A percentile compares a stretch with the other conserved stretches of the same genome.
phyloP scores from a whole-genome alignment of 1,284 basidiomycete genomes.

The Waitea zeae region DNA sequence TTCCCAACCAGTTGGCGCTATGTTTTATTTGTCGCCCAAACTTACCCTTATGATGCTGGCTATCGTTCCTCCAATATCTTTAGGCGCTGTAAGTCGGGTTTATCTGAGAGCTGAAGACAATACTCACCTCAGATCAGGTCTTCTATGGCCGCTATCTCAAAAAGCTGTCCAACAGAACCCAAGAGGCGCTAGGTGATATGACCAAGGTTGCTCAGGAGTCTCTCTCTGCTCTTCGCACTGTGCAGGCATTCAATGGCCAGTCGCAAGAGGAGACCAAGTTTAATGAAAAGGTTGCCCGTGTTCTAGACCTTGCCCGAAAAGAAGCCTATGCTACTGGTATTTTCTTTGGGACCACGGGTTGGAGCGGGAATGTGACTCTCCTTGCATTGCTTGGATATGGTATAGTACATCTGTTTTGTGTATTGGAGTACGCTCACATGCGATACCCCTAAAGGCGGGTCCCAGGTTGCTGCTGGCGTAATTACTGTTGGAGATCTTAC shows the following conservation, averaged over 20 bases:
- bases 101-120: not conserved
- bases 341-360: constrained; percentile 87
- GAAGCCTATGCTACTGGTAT: constrained; percentile 86
- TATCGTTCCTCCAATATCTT: constrained; percentile 87
- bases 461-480: constrained; percentile 71
- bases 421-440: not conserved
- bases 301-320: constrained; percentile 66
- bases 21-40: constrained; percentile 89
- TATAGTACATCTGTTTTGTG: constrained; percentile 15
- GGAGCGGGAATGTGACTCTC: constrained; percentile 90
- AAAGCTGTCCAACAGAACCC: constrained; percentile 79
- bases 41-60: constrained; percentile 87
- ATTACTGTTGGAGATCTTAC: constrained; percentile 89
- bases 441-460: constrained; percentile 42
- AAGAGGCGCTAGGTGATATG: constrained; percentile 91
- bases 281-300: constrained; percentile 42
- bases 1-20: constrained; percentile 60
- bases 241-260: constrained; percentile 79
- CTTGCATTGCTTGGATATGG: constrained; percentile 86
- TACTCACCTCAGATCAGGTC: constrained; percentile 27
- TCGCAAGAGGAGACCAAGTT: constrained; percentile 62
- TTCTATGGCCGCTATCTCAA: constrained; percentile 94
- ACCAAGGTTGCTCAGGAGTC: constrained; percentile 87
- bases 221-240: constrained; percentile 83
- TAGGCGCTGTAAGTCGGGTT: constrained; percentile 75